A percentile compares a stretch with the other conserved stretches of the same genome.
These are phyloP conservation scores for Candida railenensis DNA, from an alignment of 805 yeast species.

Conservation along the genomic window DNA sequence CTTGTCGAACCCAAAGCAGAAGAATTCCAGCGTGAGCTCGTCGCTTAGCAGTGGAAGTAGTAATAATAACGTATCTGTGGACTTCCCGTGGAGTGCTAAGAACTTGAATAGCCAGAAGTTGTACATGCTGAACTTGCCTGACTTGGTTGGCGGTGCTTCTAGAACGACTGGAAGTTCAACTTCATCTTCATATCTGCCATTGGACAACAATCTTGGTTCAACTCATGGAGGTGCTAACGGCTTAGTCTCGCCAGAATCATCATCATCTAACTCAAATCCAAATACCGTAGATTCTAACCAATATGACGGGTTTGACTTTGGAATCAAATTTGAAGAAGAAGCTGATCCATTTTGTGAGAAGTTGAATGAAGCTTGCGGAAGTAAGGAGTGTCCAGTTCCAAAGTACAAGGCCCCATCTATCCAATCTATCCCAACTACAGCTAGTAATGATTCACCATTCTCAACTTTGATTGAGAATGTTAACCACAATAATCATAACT, in stretches of 20 bases:
- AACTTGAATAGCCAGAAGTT: constrained; percentile 10
- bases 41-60: constrained; percentile 5
- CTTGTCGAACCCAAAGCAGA: constrained; percentile 18
- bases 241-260: constrained; percentile 32
- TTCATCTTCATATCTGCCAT: constrained; percentile 37
- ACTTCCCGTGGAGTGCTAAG: constrained; percentile 50
- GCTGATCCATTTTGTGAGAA: constrained; percentile 74
- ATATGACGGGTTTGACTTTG: constrained; percentile 16
- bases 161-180: constrained; percentile 19
- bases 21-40: background rate
- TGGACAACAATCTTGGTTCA: constrained; percentile 29
- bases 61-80: constrained; percentile 40
- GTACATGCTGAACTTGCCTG: constrained; percentile 24
- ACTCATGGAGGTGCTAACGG: background rate
- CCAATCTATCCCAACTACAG: background rate
- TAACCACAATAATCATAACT: background rate
- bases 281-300: constrained; percentile 12
- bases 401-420: constrained; percentile 20
- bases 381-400: constrained; percentile 67
- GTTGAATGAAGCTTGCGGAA: constrained; percentile 82
- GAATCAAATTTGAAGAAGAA: constrained; percentile 57
- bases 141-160: constrained; percentile 25
- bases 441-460: constrained; percentile 6
- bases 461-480: background rate
- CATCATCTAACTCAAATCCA: constrained; percentile 12